A percentile compares a stretch with the other conserved stretches of the same genome.
Conservation (phyloP, 495 filamentous ascomycete species). For the Cryomyces minteri region DNA sequence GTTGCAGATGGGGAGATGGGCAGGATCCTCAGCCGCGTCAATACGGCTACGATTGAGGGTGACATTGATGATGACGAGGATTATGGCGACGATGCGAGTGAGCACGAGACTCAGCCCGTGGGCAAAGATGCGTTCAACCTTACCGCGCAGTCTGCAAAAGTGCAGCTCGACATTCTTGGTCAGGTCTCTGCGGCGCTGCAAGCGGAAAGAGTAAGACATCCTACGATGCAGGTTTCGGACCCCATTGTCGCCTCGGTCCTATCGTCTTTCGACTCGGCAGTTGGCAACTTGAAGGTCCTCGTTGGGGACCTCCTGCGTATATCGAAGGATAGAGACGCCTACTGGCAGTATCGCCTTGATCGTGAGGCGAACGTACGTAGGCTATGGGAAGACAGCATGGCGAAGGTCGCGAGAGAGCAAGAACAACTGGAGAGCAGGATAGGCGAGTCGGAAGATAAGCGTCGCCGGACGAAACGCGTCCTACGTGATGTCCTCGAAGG, state of each 20-base stretch:
- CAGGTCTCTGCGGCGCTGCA: constrained; percentile 72
- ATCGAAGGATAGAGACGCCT: constrained; percentile 78
- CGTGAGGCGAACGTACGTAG: constrained; percentile 72
- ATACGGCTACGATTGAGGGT: constrained; percentile 28
- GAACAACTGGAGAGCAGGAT: constrained; percentile 75
- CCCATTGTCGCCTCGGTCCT: constrained; percentile 59
- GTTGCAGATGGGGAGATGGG: constrained; percentile 31
- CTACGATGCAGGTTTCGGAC: constrained; percentile 51
- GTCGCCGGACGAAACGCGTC: constrained; percentile 74
- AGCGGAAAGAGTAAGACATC: constrained; percentile 47
- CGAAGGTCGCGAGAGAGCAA: constrained; percentile 77
- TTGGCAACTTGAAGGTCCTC: constrained; percentile 69
- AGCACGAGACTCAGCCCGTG: constrained; percentile 45
- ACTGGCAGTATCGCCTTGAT: constrained; percentile 90
- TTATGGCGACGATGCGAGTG: constrained; percentile 65
- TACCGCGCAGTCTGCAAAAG: constrained; percentile 79
- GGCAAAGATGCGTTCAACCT: constrained; percentile 90
- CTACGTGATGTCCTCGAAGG: constrained; percentile 71
- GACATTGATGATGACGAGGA: constrained; percentile 60
- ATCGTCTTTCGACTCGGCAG: constrained; percentile 74
- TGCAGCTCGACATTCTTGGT: constrained; percentile 77
- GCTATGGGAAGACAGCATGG: constrained; percentile 99
- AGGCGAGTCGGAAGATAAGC: constrained; percentile 77
- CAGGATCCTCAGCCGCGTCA: constrained; percentile 26
- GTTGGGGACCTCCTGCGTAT: constrained; percentile 81